phyloP scores from a whole-genome alignment of 192 early-diverging fungal genomes.

The Mycoemilia scoparia region DNA sequence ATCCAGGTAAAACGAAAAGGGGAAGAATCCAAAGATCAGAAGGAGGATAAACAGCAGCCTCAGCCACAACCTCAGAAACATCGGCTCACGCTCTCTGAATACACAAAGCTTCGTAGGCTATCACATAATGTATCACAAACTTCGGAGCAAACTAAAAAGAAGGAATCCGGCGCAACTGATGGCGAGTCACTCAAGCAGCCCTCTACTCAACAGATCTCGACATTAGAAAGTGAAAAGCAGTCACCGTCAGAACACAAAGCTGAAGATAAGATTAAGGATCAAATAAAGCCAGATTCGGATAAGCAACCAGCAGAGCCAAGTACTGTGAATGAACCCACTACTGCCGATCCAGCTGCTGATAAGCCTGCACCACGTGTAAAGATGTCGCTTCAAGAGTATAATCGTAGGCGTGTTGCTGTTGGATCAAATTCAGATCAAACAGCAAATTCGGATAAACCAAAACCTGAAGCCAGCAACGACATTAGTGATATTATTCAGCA shows the following conservation, averaged over 20 bases:
- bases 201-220: no score
- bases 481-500: no score
- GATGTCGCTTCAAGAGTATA: slow-evolving; percentile 6
- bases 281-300: not conserved
- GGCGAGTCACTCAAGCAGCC: not conserved
- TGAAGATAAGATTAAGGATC: not conserved
- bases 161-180: not conserved
- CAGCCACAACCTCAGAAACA: slow-evolving; percentile 16
- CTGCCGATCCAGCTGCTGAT: not conserved
- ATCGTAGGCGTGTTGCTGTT: slow-evolving; percentile 5
- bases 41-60: not conserved
- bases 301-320: not conserved
- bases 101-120: slow-evolving; percentile 22
- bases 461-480: no score
- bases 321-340: not conserved
- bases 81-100: slow-evolving; percentile 24
- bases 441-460: no score
- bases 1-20: not conserved
- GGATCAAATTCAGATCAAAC: no score
- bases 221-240: not conserved
- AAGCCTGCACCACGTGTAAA: not conserved
- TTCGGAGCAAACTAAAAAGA: slow-evolving; percentile 3
- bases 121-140: slow-evolving; percentile 1
- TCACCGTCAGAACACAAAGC: not conserved
- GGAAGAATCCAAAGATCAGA: not conserved